Percentiles rank a stretch among this genome's conserved stretches.
Evolutionary conservation across 2,329 filamentous ascomycete species (phyloP).

Genomic region (Hansfordia pulvinata): DNA sequence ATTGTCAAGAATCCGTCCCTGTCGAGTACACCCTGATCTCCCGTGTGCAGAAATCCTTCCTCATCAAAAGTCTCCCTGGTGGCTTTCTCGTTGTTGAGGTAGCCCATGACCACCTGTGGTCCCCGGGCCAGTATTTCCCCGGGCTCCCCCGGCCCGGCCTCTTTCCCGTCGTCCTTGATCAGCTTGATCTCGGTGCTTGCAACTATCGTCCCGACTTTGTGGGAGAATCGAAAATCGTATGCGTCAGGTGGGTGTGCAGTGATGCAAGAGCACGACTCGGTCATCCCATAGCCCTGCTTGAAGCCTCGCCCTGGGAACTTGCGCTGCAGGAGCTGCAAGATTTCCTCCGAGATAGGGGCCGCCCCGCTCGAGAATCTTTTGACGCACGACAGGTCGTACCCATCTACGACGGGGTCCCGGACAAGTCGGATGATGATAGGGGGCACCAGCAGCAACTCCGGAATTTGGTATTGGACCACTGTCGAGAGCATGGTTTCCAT

Average conservation of each 20-base stretch:
- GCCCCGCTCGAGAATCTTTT: constrained; percentile 45
- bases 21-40: constrained; percentile 41
- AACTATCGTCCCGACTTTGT: constrained; percentile 40
- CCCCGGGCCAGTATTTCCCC: constrained; percentile 34
- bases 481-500: constrained; percentile 42
- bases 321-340: constrained; percentile 38
- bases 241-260: constrained; percentile 43
- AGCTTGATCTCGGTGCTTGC: constrained; percentile 47
- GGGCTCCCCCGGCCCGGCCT: constrained; percentile 34
- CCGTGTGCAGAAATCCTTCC: constrained; percentile 33
- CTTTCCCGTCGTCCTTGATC: constrained; percentile 38
- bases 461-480: constrained; percentile 35
- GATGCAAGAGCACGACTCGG: constrained; percentile 49
- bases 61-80: constrained; percentile 23
- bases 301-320: constrained; percentile 47
- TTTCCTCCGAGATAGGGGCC: constrained; percentile 41
- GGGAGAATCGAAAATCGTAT: constrained; percentile 42
- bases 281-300: constrained; percentile 58
- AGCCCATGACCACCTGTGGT: constrained; percentile 35
- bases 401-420: constrained; percentile 35
- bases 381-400: constrained; percentile 43
- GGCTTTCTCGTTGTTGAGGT: constrained; percentile 24
- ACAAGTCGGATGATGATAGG: constrained; percentile 48
- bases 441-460: constrained; percentile 43
- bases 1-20: constrained; percentile 41